phyloP scores from a whole-genome alignment of 2,329 filamentous ascomycete genomes.

The Cladophialophora bantiana region DNA sequence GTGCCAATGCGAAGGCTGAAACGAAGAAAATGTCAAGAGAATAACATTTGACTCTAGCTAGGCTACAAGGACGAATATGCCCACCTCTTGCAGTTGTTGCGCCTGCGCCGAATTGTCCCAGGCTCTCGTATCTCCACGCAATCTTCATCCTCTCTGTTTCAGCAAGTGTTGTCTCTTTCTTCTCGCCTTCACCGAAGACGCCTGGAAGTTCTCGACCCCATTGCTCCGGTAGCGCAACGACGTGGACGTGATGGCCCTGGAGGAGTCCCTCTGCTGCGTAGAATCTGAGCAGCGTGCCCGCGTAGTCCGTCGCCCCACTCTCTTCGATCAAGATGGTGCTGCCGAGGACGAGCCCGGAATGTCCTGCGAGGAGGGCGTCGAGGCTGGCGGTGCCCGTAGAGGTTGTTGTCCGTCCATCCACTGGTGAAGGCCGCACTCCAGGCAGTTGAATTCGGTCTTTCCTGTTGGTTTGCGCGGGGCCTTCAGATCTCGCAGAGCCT shows the following conservation, averaged over 20 bases:
- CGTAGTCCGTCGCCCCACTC: constrained; percentile 91
- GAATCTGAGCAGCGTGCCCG: constrained; percentile 80
- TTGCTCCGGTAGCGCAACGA: constrained; percentile 77
- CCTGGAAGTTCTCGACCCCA: constrained; percentile 89
- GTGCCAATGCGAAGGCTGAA: constrained; percentile 16
- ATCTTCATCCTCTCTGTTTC: constrained; percentile 91
- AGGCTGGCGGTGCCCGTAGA: constrained; percentile 90
- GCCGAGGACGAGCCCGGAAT: constrained; percentile 83
- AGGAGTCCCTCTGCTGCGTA: constrained; percentile 93
- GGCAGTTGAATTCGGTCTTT: constrained; percentile 45
- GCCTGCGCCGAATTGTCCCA: constrained; percentile 72
- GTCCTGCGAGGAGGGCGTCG: constrained; percentile 83
- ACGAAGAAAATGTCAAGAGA: constrained; percentile 9
- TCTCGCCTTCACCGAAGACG: constrained; percentile 61
- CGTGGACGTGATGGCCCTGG: constrained; percentile 87
- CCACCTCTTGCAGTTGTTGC: constrained; percentile 67
- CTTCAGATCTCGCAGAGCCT: constrained; percentile 47
- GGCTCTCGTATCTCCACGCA: constrained; percentile 92
- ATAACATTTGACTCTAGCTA: constrained; percentile 37
- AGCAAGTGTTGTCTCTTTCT: constrained; percentile 53
- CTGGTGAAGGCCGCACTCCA: constrained; percentile 80
- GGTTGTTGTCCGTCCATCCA: constrained; percentile 85
- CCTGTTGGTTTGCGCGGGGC: constrained; percentile 34
- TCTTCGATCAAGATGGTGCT: constrained; percentile 83
- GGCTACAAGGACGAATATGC: constrained; percentile 42